phyloP scores from a whole-genome alignment of 805 yeast genomes.

The Wickerhamomyces bisporus region DNA sequence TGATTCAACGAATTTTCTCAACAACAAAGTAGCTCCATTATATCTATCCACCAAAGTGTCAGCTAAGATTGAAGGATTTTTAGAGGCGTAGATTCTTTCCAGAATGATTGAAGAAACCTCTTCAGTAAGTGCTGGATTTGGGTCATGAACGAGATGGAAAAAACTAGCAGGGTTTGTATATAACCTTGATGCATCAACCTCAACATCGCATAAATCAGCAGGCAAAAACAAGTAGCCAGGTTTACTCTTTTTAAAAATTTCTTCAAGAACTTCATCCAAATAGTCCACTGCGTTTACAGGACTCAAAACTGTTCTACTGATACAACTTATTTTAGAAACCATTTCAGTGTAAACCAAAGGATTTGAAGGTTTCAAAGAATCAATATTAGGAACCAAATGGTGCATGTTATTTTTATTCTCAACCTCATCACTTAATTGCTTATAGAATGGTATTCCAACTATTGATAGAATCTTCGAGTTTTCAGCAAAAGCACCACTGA shows the following conservation, averaged over 20 bases:
- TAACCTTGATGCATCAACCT: slow-evolving; percentile 35
- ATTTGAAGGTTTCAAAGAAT: slow-evolving; percentile 50
- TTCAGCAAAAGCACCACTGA: slow-evolving; percentile 81
- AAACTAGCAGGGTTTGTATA: slow-evolving; percentile 23
- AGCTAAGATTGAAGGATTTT: slow-evolving; percentile 61
- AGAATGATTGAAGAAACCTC: slow-evolving; percentile 42
- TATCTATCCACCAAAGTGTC: slow-evolving; percentile 69
- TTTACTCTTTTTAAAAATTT: slow-evolving; percentile 51
- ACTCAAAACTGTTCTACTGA: slow-evolving; percentile 43
- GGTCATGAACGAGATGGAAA: slow-evolving; percentile 18
- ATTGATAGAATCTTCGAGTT: slow-evolving; percentile 74
- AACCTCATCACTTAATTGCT: slow-evolving; percentile 22
- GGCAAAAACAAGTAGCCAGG: slow-evolving; percentile 87
- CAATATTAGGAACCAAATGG: slow-evolving; percentile 53
- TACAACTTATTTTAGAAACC: slow-evolving; percentile 52
- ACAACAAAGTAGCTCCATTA: slow-evolving; percentile 34
- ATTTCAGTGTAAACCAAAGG: slow-evolving; percentile 62
- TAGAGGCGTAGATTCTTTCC: slow-evolving; percentile 43
- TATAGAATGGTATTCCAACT: slow-evolving; percentile 56
- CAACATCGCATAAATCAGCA: slow-evolving; percentile 50
- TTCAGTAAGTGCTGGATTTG: slow-evolving; percentile 24
- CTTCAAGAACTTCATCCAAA: slow-evolving; percentile 61
- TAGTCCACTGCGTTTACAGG: slow-evolving; percentile 45
- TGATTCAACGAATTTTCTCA: slow-evolving; percentile 42
- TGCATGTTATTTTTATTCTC: slow-evolving; percentile 38